Base-by-base conservation (phyloP, 2,329 filamentous ascomycete genomes). In the Ophioceras dolichostomum region DNA sequence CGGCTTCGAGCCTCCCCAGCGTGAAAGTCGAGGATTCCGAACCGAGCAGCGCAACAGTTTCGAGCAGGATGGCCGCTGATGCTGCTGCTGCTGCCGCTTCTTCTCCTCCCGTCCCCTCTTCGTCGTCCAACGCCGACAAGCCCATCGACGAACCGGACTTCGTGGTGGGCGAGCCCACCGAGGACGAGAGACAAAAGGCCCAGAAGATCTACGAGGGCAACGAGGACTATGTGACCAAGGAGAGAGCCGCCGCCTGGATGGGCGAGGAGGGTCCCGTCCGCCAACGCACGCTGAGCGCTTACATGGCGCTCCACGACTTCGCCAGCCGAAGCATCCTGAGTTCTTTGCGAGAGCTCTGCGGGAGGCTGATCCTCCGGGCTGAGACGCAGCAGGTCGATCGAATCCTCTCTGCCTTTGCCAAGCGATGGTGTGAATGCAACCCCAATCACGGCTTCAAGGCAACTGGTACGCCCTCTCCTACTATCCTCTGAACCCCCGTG, bases 371-470 rank as follows among this genome's bases (percentile, higher is more conserved):
- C 4, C 68, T 98, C 40, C 83, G 84, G 47, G 91, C 84, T 29
- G 91, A 98, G 60, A 94, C 88, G 3, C 91, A 98, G 59, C 89
- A 98, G 57, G 85, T 98, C 16, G 91, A 98, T 55, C 82, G 91
- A 24, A 89, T 98, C 41, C 63, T 98, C 44, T 84, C 93, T 49
- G 81, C 83, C 16, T 89, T 96, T 49, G 85, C 91, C 3, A 78
- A 76, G 45, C 70, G 89, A 43, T 98, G 91, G 91, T 94, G 86
- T 55, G 75, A 83, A 47, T 95, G 88, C 66, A 98, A 98, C 54
- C 76, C 83, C 1, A 81, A 79, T 31, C 87, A 98, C 58, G 88
- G 89, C 12, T 98, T 96, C 68, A 95, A 91, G 59, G 76, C 82
- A 39, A 76, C 69, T 47, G 85, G 84, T 88, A 67, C 61, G 77